Base-by-base conservation (phyloP, 306 rosid species). In the Acacia crassicarpa region DNA sequence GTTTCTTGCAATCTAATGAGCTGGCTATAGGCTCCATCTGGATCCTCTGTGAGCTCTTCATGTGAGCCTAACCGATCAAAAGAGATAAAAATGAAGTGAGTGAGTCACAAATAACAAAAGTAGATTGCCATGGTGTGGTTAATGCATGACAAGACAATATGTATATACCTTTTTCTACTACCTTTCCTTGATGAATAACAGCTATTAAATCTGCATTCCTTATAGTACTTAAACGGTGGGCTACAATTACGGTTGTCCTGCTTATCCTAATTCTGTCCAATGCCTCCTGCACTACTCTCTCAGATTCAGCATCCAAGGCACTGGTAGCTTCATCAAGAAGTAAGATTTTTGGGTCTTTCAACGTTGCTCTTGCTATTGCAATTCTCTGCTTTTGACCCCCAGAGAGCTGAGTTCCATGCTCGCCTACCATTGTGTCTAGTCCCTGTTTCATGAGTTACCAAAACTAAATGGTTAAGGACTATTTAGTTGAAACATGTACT, bases 331-430 rank as follows among this genome's bases (percentile, higher is more conserved):
- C 95, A 78, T 89, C 93, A 2, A 91, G 88, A 84, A 91, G 92
- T 80, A 92, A 78, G 70, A 90, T 86, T 82, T 92, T 83, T 8
- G 97, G 97, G 40, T 90, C 83, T 80, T 92, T 92, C 67, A 92
- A 63, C 85, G 88, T 90, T 74, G 97, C 97, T 84, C 97, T 87
- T 35, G 97, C 97, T 25, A 88, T 90, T n/a, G 97, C 93, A 35
- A 88, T 80, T 80, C 91, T 88, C 67, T 90, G 91, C 85, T 90
- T 90, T 65, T 90, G 93, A 53, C 94, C 94, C 54, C 94, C 94
- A 35, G 92, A 91, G 73, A 91, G 86, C 78, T 91, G 95, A 35
- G 91, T 89, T 80, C 95, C 95, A 78, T 89, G 91, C 80, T 87
- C 93, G 22, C 95, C 95, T 56, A 89, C 95, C 91, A 91, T 81